Conservation (phyloP, 345 rosid species). For the Brassica carinata region DNA sequence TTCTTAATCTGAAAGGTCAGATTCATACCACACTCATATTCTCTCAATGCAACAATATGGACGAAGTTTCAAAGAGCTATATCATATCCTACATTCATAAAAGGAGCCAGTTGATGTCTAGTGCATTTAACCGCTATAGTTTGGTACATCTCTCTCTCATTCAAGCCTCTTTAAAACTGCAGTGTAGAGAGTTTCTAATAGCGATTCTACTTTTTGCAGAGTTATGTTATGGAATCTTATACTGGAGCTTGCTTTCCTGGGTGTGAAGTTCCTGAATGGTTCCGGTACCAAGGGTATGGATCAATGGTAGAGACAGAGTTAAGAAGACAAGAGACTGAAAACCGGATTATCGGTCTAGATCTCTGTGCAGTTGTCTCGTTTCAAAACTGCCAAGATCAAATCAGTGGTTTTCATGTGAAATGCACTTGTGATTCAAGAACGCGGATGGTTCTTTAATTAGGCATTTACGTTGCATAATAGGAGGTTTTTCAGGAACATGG, state of each 20-base stretch:
- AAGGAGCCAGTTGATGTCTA: neutral
- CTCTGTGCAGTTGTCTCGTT: conserved; percentile 13
- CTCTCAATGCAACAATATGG: conserved; percentile 1
- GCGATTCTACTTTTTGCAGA: neutral
- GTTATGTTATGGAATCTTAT: neutral
- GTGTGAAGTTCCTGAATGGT: conserved; percentile 22
- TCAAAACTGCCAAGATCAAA: neutral
- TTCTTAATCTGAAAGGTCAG: neutral
- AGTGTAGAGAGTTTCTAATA: neutral
- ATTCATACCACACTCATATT: neutral
- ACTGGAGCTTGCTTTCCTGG: conserved; percentile 24
- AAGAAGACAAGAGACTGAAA: neutral
- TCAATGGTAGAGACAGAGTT: neutral
- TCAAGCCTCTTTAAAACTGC: neutral
- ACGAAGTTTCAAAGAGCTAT: neutral
- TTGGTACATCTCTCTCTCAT: neutral
- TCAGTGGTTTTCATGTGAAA: neutral
- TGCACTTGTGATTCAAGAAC: neutral
- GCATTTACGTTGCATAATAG: neutral
- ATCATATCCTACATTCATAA: conserved; percentile 11
- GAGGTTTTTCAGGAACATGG: neutral
- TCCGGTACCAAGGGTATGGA: conserved; percentile 3
- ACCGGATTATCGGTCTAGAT: neutral
- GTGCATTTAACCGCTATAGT: neutral
- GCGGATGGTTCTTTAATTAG: neutral